These are phyloP conservation scores for Trametes polyzona DNA, from an alignment of 1,284 basidiomycete species.

Conservation along the genomic window DNA sequence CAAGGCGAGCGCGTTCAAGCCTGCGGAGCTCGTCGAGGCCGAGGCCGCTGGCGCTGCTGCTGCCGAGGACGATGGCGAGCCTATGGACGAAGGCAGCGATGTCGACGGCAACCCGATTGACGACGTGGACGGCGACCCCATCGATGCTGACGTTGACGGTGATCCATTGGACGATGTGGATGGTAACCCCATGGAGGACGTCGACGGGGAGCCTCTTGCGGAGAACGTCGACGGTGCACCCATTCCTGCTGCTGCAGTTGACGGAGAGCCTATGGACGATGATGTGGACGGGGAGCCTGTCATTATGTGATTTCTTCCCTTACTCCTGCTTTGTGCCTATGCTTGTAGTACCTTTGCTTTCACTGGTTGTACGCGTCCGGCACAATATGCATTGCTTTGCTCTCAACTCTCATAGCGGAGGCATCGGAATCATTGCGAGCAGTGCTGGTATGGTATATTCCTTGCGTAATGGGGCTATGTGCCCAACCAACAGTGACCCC, in stretches of 20 bases:
- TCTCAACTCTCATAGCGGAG: background rate
- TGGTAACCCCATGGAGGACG: constrained; percentile 42
- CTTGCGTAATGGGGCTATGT: background rate
- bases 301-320: constrained; percentile 23
- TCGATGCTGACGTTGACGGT: constrained; percentile 50
- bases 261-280: constrained; percentile 42
- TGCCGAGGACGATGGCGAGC: constrained; percentile 50
- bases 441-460: constrained; percentile 5
- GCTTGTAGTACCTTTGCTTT: background rate
- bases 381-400: background rate
- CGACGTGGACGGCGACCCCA: constrained; percentile 37
- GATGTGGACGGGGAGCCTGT: constrained; percentile 46
- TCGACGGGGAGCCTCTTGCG: constrained; percentile 45
- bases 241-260: constrained; percentile 37
- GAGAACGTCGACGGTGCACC: constrained; percentile 48
- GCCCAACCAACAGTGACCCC: background rate
- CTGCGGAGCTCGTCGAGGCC: constrained; percentile 48
- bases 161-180: constrained; percentile 45
- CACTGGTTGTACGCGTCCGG: background rate
- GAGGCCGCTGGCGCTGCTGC: constrained; percentile 36
- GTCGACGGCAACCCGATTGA: constrained; percentile 46
- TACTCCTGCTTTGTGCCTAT: background rate
- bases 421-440: background rate
- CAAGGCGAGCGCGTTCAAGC: constrained; percentile 79
- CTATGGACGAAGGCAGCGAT: constrained; percentile 52